Conservation (phyloP, 2,329 filamentous ascomycete species). For the Sphaerulina vaccinii region DNA sequence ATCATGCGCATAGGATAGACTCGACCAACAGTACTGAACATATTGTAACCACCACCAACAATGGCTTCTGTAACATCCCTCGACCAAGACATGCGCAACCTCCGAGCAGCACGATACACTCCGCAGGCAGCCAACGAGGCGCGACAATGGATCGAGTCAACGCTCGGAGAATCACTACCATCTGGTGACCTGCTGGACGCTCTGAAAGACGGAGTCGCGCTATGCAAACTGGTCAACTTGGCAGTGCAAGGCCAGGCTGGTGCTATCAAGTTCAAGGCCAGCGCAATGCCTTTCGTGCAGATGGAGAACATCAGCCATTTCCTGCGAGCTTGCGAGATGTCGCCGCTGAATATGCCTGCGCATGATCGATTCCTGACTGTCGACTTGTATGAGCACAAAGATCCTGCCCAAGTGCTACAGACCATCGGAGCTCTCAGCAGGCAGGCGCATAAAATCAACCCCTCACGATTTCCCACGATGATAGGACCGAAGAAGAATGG, state of each 20-base stretch:
- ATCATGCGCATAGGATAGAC: no score
- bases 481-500: constrained; percentile 71
- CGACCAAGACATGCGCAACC: constrained; percentile 89
- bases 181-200: constrained; percentile 76
- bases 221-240: constrained; percentile 91
- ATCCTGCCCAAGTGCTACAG: constrained; percentile 92
- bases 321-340: constrained; percentile 78
- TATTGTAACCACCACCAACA: constrained; percentile 18
- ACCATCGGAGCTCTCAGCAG: constrained; percentile 90
- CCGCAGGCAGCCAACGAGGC: constrained; percentile 84
- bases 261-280: constrained; percentile 85
- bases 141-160: constrained; percentile 79
- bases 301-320: constrained; percentile 99
- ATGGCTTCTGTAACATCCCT: constrained; percentile 95
- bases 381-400: constrained; percentile 92
- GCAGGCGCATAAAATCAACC: constrained; percentile 72
- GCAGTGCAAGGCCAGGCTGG: constrained; percentile 71
- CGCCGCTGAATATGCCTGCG: constrained; percentile 81
- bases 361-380: constrained; percentile 98
- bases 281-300: constrained; percentile 95
- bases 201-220: constrained; percentile 83
- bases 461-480: constrained; percentile 67
- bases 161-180: constrained; percentile 70
- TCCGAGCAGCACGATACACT: constrained; percentile 92
- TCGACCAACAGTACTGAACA: not conserved